A percentile compares a stretch with the other conserved stretches of the same genome.
phyloP scores from a whole-genome alignment of 2,329 filamentous ascomycete species.

The Pestalotiopsis sp. region DNA sequence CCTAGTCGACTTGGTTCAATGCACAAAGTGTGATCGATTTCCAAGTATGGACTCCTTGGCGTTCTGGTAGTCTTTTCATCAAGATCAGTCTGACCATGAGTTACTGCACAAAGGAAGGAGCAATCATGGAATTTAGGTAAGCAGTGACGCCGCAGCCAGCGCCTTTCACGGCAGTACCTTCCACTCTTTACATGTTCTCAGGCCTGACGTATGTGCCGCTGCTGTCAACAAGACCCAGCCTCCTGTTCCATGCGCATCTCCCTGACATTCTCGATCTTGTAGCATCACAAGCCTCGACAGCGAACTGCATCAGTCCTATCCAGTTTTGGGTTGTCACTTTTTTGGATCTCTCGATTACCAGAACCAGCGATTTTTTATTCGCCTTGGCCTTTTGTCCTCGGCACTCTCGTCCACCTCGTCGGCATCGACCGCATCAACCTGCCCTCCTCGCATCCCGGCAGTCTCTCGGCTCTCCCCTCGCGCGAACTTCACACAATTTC shows the following conservation, averaged over 20 bases:
- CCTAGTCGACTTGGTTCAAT: too few species aligned
- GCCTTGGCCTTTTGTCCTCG: not conserved
- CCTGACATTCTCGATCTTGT: not conserved
- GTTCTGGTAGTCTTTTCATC: too few species aligned
- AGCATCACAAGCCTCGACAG: not conserved
- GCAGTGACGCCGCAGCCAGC: too few species aligned
- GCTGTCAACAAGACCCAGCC: not conserved
- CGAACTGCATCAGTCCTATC: constrained; percentile 13
- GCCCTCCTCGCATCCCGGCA: not conserved
- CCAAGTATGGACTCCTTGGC: too few species aligned
- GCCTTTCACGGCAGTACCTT: too few species aligned
- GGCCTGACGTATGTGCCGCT: too few species aligned
- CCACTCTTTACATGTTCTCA: too few species aligned
- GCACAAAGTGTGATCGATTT: too few species aligned
- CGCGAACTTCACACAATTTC: not conserved
- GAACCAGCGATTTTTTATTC: not conserved
- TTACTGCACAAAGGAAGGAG: too few species aligned
- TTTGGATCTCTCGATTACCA: not conserved
- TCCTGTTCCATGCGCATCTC: not conserved
- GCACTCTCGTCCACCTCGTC: not conserved
- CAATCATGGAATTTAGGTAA: too few species aligned
- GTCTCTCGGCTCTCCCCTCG: not conserved
- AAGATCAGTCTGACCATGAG: too few species aligned
- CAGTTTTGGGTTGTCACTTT: constrained; percentile 16
- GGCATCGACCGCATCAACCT: not conserved